phyloP scores from a whole-genome alignment of 768 basidiomycete genomes.

The Mycena capillaripes region DNA sequence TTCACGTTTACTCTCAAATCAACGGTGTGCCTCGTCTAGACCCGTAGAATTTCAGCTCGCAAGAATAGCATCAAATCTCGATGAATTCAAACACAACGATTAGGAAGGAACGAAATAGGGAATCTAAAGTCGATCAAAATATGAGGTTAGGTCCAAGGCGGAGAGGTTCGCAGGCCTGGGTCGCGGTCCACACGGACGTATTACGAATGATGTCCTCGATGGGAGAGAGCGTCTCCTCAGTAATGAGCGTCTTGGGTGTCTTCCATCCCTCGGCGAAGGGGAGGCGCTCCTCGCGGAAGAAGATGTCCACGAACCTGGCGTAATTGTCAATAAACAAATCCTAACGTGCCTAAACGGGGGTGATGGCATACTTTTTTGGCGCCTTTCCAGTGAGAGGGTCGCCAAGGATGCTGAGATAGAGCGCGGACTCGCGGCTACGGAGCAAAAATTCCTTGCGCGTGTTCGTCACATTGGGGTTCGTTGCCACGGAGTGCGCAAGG shows the following conservation, averaged over 20 bases:
- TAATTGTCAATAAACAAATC: background rate
- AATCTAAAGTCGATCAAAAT: too few relatives aligned
- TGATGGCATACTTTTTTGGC: constrained; percentile 24
- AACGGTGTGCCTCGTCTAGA: too few relatives aligned
- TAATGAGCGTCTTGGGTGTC: background rate
- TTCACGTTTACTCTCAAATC: too few relatives aligned
- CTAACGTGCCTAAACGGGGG: background rate
- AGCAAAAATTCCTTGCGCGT: constrained; percentile 30
- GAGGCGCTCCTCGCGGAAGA: constrained; percentile 34
- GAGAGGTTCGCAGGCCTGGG: too few relatives aligned
- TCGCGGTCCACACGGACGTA: background rate
- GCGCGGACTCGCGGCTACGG: constrained; percentile 29
- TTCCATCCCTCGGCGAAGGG: constrained; percentile 30
- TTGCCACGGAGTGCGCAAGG: constrained; percentile 18
- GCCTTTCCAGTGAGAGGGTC: constrained; percentile 21
- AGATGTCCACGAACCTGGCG: constrained; percentile 12
- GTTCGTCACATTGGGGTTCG: constrained; percentile 22
- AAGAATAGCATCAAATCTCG: too few relatives aligned
- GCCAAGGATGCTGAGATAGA: constrained; percentile 34
- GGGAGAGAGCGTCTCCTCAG: background rate
- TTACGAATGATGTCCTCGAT: background rate
- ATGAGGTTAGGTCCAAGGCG: too few relatives aligned
- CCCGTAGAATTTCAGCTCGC: too few relatives aligned
- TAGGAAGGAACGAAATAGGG: too few relatives aligned
- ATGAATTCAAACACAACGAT: too few relatives aligned